Percentiles rank a stretch among this genome's conserved stretches.
Conservation (phyloP, 1,284 basidiomycete genomes). For the Coniophora puteana region DNA sequence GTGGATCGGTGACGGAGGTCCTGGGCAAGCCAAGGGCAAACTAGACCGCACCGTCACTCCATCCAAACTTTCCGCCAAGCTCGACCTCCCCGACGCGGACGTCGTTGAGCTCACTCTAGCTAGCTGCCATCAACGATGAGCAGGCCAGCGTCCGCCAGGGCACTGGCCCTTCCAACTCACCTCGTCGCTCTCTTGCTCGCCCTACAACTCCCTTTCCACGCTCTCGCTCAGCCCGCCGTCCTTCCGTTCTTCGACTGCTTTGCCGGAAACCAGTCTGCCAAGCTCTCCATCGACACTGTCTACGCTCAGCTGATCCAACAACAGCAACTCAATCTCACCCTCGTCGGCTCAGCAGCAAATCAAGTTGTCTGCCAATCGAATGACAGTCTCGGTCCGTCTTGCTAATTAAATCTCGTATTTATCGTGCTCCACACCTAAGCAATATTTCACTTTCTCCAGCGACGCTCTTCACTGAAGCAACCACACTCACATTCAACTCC, state of each 20-base stretch:
- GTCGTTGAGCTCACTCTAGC: too few species aligned
- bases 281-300: slow-evolving; percentile 66
- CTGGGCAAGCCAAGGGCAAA: too few species aligned
- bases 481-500: slow-evolving; percentile 74
- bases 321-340: slow-evolving; percentile 59
- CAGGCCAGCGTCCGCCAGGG: too few species aligned
- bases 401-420: slow-evolving; percentile 9
- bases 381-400: slow-evolving; percentile 67
- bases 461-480: slow-evolving; percentile 81
- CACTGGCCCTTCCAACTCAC: too few species aligned
- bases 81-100: too few species aligned
- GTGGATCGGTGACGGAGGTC: too few species aligned
- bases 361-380: slow-evolving; percentile 52
- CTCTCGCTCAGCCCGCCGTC: slow-evolving; percentile 44
- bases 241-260: slow-evolving; percentile 60
- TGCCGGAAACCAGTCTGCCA: slow-evolving; percentile 45
- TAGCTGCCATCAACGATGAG: too few species aligned
- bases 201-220: slow-evolving; percentile 19
- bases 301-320: slow-evolving; percentile 69
- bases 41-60: too few species aligned
- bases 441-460: slow-evolving; percentile 39
- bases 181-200: slow-evolving; percentile 11
- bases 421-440: slow-evolving; percentile 8
- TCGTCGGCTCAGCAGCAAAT: slow-evolving; percentile 56
- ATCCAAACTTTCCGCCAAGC: too few species aligned